phyloP scores from a whole-genome alignment of 768 basidiomycete species.

The Sistotremastrum suecicum region DNA sequence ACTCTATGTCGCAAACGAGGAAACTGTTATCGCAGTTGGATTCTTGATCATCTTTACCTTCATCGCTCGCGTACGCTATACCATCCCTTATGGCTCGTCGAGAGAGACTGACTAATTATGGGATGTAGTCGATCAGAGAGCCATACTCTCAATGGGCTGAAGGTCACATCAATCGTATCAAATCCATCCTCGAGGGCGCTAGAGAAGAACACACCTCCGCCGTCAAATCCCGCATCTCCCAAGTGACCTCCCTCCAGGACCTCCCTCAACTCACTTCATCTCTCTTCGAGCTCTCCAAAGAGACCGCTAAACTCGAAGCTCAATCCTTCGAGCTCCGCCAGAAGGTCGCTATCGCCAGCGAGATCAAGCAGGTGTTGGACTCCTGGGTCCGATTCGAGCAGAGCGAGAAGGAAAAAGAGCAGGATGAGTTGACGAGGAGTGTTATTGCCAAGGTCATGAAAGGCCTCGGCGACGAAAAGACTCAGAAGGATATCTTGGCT shows the following conservation, averaged over 20 bases:
- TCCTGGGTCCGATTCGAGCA: conserved; percentile 98
- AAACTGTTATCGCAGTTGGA: conserved; percentile 77
- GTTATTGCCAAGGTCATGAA: conserved; percentile 84
- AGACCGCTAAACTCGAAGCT: conserved; percentile 83
- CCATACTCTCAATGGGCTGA: conserved; percentile 92
- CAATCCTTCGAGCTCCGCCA: conserved; percentile 85
- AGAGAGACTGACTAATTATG: conserved; percentile 8
- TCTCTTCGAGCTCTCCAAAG: conserved; percentile 91
- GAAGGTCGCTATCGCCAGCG: conserved; percentile 71
- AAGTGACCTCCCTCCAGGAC: conserved; percentile 90
- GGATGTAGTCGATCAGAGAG: conserved; percentile 50
- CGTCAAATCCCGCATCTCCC: conserved; percentile 84
- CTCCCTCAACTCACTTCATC: conserved; percentile 82
- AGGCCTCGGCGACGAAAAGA: conserved; percentile 74
- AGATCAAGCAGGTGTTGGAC: conserved; percentile 90
- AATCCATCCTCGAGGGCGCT: conserved; percentile 63
- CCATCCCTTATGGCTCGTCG: background rate
- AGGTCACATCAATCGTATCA: conserved; percentile 74
- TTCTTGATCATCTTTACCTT: conserved; percentile 72
- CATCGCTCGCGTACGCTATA: conserved; percentile 54
- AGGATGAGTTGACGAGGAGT: conserved; percentile 75
- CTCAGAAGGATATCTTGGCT: conserved; percentile 69
- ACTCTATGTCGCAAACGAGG: conserved; percentile 95
- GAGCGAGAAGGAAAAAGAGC: conserved; percentile 91
- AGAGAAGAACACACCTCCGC: conserved; percentile 85